Conservation (phyloP, 2,329 filamentous ascomycete genomes). For the Botrytis paeoniae region DNA sequence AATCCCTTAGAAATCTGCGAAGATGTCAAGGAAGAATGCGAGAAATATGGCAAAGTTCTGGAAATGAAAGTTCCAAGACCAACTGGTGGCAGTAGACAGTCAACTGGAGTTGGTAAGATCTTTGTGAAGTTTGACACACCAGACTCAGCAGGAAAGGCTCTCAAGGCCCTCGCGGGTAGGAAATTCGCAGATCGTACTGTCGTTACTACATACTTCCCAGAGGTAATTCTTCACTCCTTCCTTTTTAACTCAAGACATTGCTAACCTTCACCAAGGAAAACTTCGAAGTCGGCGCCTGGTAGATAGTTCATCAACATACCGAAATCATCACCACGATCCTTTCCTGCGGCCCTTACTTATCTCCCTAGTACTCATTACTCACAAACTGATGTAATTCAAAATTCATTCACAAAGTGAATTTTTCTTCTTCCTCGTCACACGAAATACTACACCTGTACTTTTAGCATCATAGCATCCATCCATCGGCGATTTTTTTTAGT, state of each 20-base stretch:
- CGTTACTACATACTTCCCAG: conserved; percentile 92
- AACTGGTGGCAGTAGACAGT: conserved; percentile 75
- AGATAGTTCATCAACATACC: conserved; percentile 20
- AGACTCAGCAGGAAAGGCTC: conserved; percentile 77
- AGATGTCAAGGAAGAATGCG: conserved; percentile 88
- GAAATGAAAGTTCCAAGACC: conserved; percentile 94
- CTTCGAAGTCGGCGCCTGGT: conserved; percentile 61
- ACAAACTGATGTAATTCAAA: neutral
- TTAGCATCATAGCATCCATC: neutral
- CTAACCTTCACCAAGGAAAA: conserved; percentile 63
- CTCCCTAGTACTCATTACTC: conserved; percentile 7
- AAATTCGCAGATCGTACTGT: conserved; percentile 97
- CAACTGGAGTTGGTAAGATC: conserved; percentile 92
- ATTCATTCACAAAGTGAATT: neutral
- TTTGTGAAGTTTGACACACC: conserved; percentile 86
- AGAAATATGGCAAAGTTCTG: conserved; percentile 80
- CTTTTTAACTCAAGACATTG: conserved; percentile 35
- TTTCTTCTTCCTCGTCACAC: neutral
- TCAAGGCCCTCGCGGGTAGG: conserved; percentile 85
- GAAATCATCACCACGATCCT: neutral
- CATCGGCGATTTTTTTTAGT: neutral
- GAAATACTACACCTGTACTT: conserved; percentile 9
- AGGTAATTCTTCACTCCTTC: conserved; percentile 51
- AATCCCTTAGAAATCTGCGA: conserved; percentile 74
- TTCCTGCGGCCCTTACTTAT: neutral